These are phyloP conservation scores for Apiotrichum veenhuisii DNA, from an alignment of 1,284 basidiomycete species.

Conservation along the genomic window DNA sequence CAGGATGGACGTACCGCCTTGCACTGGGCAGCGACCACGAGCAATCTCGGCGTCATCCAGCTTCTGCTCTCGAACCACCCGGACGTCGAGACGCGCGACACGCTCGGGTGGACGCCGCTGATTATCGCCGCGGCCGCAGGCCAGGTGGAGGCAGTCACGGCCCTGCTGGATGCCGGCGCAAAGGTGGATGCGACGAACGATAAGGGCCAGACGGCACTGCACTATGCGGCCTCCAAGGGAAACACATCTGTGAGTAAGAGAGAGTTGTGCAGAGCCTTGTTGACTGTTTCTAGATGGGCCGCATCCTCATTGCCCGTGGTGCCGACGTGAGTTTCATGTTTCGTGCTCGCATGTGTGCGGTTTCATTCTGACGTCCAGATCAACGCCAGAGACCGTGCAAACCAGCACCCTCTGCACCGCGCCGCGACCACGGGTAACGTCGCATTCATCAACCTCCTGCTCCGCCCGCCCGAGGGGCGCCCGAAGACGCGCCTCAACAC, in stretches of 20 bases:
- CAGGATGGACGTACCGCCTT: constrained; percentile 84
- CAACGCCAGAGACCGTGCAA: constrained; percentile 85
- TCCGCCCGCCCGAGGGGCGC: constrained; percentile 68
- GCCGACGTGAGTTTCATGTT: constrained; percentile 67
- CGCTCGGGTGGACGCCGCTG: constrained; percentile 76
- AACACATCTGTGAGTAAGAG: constrained; percentile 67
- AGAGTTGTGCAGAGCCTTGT: constrained; percentile 28
- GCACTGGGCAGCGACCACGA: constrained; percentile 81
- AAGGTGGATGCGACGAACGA: constrained; percentile 75
- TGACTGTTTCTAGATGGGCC: constrained; percentile 66
- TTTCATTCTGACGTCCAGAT: constrained; percentile 67
- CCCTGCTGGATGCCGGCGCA: constrained; percentile 78
- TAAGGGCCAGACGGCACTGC: constrained; percentile 84
- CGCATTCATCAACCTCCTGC: constrained; percentile 74
- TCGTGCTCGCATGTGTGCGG: not conserved
- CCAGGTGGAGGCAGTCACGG: constrained; percentile 68
- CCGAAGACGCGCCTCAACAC: constrained; percentile 81
- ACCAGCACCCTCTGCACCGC: constrained; percentile 83
- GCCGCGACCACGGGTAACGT: constrained; percentile 90
- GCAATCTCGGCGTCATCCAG: constrained; percentile 63
- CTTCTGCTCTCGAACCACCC: constrained; percentile 67
- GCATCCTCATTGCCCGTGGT: constrained; percentile 73
- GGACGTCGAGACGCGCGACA: constrained; percentile 68
- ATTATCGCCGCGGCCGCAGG: constrained; percentile 68
- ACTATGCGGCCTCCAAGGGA: constrained; percentile 92